Base-by-base conservation (phyloP, 768 basidiomycete genomes). In the Amylocystis lapponica region DNA sequence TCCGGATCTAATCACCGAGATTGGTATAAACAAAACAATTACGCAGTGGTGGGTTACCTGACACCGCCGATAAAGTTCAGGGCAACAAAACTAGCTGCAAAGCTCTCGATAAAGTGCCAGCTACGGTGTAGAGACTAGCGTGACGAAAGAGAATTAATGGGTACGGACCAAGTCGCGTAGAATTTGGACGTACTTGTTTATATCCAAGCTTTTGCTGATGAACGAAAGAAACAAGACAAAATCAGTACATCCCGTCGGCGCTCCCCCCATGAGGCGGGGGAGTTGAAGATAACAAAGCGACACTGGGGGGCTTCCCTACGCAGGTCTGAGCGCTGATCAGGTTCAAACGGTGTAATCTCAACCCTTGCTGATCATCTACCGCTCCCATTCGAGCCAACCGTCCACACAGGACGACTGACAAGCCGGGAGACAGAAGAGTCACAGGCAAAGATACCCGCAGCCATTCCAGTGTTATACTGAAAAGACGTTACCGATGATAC, bases 291-390 rank as follows among this genome's bases (percentile, higher is more conserved):
- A 66, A 68, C 46, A 49, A 55, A 58, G 62, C 55, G 67, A 83
- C 70, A 78, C 84, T 84, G 77, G 72, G 71, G 85, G 84, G 56
- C 84, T 88, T 93, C 88, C 88, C 89, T 91, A 88, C 90, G 91
- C 90, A 90, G 87, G 86, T 89, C 75, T 91, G 76, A 89, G 79
- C 86, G 75, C 88, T 90, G 84, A 76, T 88, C 91, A 93, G 88
- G 90, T 92, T 92, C 86, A 66, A 79, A 82, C 91, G 89, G 90
- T 93, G 79, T 93, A 47, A 86, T 93, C 91, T 94, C 90, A 93
- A 90, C 67, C 88, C 78, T 68, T 64, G 67, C 65, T 64, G 65
- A 60, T 61, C 63, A 39, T 45, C 48, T 45, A 36, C 53, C 46
- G 45, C 51, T 40, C 43, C 54, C 54, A 48, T 50, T 54, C 57